These are phyloP conservation scores for Heliamphora exappendiculata DNA, from an alignment of 148 eudicot genomes.

Conservation along the genomic window DNA sequence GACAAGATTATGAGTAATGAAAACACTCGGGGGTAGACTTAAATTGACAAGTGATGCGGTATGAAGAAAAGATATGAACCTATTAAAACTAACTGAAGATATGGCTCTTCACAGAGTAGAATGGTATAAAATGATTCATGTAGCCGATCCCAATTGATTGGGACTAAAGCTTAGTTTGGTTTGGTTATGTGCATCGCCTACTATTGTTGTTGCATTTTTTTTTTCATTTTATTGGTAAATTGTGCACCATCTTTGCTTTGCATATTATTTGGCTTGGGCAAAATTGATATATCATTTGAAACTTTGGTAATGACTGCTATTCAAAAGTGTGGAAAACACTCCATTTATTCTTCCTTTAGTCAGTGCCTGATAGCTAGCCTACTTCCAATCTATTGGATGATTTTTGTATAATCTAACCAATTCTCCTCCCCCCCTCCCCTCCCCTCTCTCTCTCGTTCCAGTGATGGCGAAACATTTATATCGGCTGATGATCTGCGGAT, in stretches of 20 bases:
- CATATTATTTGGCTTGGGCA: not conserved
- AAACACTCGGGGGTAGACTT: too few relatives aligned
- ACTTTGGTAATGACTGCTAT: not conserved
- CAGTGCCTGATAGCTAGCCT: not conserved
- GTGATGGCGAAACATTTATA: constrained; percentile 88
- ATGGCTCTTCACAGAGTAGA: too few relatives aligned
- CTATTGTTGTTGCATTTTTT: not conserved
- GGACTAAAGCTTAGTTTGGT: too few relatives aligned
- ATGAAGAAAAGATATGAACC: too few relatives aligned
- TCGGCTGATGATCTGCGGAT: constrained; percentile 84
- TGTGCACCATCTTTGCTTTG: not conserved
- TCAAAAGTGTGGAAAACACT: not conserved
- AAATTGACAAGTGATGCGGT: too few relatives aligned
- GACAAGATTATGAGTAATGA: too few relatives aligned
- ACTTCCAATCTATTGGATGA: not conserved
- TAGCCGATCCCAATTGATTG: too few relatives aligned
- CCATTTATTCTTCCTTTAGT: not conserved
- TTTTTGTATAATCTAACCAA: not conserved
- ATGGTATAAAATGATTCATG: too few relatives aligned
- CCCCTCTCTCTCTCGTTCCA: constrained; percentile 16
- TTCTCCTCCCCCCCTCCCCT: not conserved
- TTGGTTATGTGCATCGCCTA: not conserved
- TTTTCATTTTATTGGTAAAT: too few relatives aligned
- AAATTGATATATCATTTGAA: not conserved
- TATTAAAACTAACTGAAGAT: too few relatives aligned